Percentiles rank a stretch among this genome's conserved stretches.
phyloP scores from a whole-genome alignment of 2,329 filamentous ascomycete genomes.

The Monosporascus cannonballus region DNA sequence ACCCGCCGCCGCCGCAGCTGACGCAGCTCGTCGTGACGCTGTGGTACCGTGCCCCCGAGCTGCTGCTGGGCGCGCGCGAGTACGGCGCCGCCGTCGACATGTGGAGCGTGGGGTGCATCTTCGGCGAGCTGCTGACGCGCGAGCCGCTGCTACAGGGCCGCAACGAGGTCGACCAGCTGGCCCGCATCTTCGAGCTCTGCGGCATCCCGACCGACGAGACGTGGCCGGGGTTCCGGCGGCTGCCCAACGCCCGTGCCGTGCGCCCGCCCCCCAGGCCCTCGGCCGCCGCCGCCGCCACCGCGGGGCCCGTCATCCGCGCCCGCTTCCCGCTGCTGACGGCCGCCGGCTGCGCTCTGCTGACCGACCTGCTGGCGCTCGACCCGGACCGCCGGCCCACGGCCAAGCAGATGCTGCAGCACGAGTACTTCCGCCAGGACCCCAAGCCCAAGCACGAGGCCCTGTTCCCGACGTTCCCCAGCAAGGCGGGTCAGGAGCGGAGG shows the following conservation, averaged over 20 bases:
- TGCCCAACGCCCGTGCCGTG: conserved; percentile 80
- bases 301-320: conserved; percentile 57
- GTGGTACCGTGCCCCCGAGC: conserved; percentile 91
- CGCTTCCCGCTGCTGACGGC: conserved; percentile 77
- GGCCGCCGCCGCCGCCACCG: conserved; percentile 28
- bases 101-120: conserved; percentile 96
- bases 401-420: conserved; percentile 66
- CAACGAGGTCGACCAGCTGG: conserved; percentile 88
- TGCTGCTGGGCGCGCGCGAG: conserved; percentile 71
- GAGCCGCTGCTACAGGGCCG: conserved; percentile 80
- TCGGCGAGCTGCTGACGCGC: conserved; percentile 80
- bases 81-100: conserved; percentile 81
- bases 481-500: conserved; percentile 83
- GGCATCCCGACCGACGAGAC: conserved; percentile 75
- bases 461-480: conserved; percentile 96
- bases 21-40: conserved; percentile 93
- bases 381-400: conserved; percentile 67
- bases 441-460: conserved; percentile 83
- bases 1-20: conserved; percentile 66
- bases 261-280: conserved; percentile 52
- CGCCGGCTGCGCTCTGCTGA: conserved; percentile 65
- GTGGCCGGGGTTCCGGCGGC: conserved; percentile 81
- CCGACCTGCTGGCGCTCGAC: conserved; percentile 65
- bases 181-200: conserved; percentile 82
- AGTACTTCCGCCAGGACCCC: conserved; percentile 85